Evolutionary conservation across 768 basidiomycete species (phyloP).

Genomic region (Tubosaeta sp.): DNA sequence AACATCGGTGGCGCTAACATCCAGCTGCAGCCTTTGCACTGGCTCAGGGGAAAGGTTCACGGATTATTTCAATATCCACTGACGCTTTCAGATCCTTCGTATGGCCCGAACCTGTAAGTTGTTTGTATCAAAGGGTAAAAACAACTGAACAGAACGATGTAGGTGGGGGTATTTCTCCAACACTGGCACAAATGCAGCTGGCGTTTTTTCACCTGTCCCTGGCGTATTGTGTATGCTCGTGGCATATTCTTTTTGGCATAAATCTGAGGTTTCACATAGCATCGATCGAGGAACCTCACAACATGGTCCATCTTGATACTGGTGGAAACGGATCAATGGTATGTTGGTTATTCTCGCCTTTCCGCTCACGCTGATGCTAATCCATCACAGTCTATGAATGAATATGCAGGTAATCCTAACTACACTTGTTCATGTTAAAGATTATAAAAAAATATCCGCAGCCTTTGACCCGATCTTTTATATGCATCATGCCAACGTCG

Average conservation of each 20-base stretch:
- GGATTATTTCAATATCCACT: slow-evolving; percentile 15
- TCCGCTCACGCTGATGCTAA: not conserved
- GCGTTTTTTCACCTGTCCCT: not conserved
- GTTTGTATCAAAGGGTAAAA: not conserved
- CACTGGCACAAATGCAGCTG: not conserved
- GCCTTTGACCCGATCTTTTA: slow-evolving; percentile 19
- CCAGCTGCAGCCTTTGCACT: not conserved
- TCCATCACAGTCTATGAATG: slow-evolving; percentile 5
- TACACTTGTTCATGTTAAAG: not conserved
- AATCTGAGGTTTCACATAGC: slow-evolving; percentile 5
- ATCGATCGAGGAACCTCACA: slow-evolving; percentile 19
- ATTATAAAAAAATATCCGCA: not conserved
- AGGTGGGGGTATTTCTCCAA: not conserved
- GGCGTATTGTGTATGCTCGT: not conserved
- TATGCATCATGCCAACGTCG: slow-evolving; percentile 17
- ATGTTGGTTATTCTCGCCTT: not conserved
- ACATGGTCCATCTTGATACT: slow-evolving; percentile 14
- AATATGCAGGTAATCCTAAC: slow-evolving; percentile 15
- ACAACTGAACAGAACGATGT: not conserved
- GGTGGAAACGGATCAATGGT: slow-evolving; percentile 19
- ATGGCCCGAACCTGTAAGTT: slow-evolving; percentile 17
- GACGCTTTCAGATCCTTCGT: slow-evolving; percentile 3
- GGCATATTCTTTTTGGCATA: too few relatives aligned
- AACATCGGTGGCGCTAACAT: not conserved
- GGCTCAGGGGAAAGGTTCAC: slow-evolving; percentile 16